These are phyloP conservation scores for Volvariella surrecta DNA, from an alignment of 1,284 basidiomycete species.

Conservation along the genomic window DNA sequence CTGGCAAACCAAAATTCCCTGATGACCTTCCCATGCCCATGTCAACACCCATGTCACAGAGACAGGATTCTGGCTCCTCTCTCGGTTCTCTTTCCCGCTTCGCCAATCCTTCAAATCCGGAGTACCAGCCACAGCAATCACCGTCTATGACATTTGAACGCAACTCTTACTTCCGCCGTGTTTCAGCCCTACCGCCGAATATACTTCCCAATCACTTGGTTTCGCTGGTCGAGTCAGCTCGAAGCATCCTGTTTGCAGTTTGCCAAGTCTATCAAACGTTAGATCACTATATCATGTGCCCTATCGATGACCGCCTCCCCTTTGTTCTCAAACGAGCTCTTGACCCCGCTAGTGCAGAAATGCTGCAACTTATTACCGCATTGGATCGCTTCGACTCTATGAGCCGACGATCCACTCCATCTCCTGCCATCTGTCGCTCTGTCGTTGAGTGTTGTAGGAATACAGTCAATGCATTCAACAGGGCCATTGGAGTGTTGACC, in stretches of 20 bases:
- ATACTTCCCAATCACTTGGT: slow-evolving; percentile 71
- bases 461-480: slow-evolving; percentile 79
- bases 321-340: slow-evolving; percentile 78
- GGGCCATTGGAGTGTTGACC: slow-evolving; percentile 77
- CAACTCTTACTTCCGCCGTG: slow-evolving; percentile 89
- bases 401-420: slow-evolving; percentile 61
- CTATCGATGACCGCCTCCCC: slow-evolving; percentile 81
- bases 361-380: slow-evolving; percentile 80
- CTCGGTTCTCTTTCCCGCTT: slow-evolving; percentile 31
- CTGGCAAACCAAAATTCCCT: slow-evolving; percentile 7
- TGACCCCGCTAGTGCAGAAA: slow-evolving; percentile 77
- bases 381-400: slow-evolving; percentile 90
- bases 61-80: slow-evolving; percentile 38
- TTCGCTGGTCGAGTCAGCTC: slow-evolving; percentile 78
- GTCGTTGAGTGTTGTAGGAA: slow-evolving; percentile 84
- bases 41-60: slow-evolving; percentile 24
- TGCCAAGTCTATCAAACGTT: slow-evolving; percentile 90
- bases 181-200: slow-evolving; percentile 68
- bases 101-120: slow-evolving; percentile 7
- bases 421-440: slow-evolving; percentile 68
- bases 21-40: slow-evolving; percentile 37
- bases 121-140: slow-evolving; percentile 25
- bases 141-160: slow-evolving; percentile 68
- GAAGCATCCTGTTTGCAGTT: slow-evolving; percentile 88
- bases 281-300: slow-evolving; percentile 83